A percentile compares a stretch with the other conserved stretches of the same genome.
These are phyloP conservation scores for Ceratocystis diversiconidia DNA, from an alignment of 2,329 filamentous ascomycete genomes.

Conservation along the genomic window DNA sequence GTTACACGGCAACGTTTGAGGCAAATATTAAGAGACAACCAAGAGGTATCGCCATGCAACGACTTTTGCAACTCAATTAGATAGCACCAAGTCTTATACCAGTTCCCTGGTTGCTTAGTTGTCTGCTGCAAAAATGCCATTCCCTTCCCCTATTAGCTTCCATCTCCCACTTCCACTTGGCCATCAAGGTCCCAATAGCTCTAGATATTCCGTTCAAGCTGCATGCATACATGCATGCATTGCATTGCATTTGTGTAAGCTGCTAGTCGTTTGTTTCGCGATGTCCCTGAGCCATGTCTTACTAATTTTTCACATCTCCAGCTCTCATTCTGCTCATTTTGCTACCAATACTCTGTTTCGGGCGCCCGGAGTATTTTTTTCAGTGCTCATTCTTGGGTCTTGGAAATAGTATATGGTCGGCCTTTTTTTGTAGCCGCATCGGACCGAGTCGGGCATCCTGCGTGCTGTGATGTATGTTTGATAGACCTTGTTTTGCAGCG, in stretches of 20 bases:
- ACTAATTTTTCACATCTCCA: not conserved
- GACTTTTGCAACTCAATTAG: too few species aligned
- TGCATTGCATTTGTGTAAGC: not conserved
- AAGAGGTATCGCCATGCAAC: too few species aligned
- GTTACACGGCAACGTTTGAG: not conserved
- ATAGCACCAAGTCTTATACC: too few species aligned
- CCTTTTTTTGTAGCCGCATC: not conserved
- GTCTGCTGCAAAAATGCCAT: too few species aligned
- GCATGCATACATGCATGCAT: not conserved
- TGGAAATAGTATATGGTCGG: not conserved
- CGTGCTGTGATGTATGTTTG: not conserved
- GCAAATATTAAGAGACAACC: not conserved
- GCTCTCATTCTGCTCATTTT: not conserved
- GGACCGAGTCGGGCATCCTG: conserved; percentile 10
- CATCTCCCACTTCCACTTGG: too few species aligned
- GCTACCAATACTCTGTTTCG: not conserved
- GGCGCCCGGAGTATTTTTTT: not conserved
- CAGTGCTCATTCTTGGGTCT: not conserved
- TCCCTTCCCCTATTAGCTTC: too few species aligned
- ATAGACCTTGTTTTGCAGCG: not conserved
- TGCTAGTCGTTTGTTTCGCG: not conserved
- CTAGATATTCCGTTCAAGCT: not conserved
- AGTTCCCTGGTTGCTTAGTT: too few species aligned
- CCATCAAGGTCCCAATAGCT: too few species aligned
- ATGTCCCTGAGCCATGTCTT: conserved; percentile 5